phyloP scores from a whole-genome alignment of 1,139 yeast genomes.

The Taphrina wiesneri region DNA sequence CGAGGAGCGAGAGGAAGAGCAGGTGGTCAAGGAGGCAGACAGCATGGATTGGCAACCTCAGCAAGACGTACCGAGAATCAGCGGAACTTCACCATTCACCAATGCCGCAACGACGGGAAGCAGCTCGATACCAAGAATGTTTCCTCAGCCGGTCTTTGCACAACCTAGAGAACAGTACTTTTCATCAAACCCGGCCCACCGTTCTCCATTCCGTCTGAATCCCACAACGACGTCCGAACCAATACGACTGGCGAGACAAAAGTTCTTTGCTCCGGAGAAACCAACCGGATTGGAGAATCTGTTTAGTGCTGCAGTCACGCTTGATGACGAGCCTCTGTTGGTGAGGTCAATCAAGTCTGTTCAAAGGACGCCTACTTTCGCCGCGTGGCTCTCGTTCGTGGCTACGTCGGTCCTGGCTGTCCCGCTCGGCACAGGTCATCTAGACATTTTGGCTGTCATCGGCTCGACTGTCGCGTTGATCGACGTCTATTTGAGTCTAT shows the following conservation, averaged over 20 bases:
- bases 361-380: not conserved
- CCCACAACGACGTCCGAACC: not conserved
- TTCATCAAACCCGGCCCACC: not conserved
- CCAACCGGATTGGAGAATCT: conserved; percentile 37
- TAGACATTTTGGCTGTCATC: not conserved
- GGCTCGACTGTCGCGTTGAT: not conserved
- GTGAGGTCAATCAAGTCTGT: conserved; percentile 33
- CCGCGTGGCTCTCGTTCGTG: not conserved
- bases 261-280: conserved; percentile 36
- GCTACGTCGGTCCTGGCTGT: not conserved
- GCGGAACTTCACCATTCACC: conserved; percentile 1
- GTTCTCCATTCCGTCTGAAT: not conserved
- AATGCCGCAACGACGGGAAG: not conserved
- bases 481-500: not conserved
- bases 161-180: conserved; percentile 13
- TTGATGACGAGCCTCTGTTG: conserved; percentile 37
- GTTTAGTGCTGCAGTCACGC: conserved; percentile 31
- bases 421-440: not conserved
- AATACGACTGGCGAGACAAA: conserved; percentile 28
- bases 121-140: conserved; percentile 1
- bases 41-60: conserved; percentile 34
- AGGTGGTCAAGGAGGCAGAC: not conserved
- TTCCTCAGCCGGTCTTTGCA: conserved; percentile 16
- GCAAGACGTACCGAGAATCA: not conserved
- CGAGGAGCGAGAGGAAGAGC: not conserved